Evolutionary conservation across 2,329 filamentous ascomycete species (phyloP), one percentile per base, ranked within the genome.

Genomic region (Monosporascus sp.): DNA sequence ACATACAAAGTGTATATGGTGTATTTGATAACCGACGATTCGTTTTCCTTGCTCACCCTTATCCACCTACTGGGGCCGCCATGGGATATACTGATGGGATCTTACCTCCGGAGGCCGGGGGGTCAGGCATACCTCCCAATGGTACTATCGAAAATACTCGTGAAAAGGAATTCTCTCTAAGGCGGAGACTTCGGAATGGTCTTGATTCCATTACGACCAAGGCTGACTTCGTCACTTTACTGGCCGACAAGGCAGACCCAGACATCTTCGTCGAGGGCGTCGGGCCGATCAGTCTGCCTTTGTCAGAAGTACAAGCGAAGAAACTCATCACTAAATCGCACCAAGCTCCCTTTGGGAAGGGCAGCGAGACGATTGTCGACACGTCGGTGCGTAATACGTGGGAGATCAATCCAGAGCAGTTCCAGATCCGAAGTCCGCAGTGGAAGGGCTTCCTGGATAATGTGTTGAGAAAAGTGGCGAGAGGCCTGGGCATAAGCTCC

Each of bases 361-460:
- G 69, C 1, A 68, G 60, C 22, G 63, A 74, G 8, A 74, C 70
- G 4, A 49, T 73, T 4, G 68, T 75, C 14, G 72, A 77, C 51
- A 68, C 66, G 0, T 39, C 64, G 4, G 70, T 74, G 0, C 66
- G 70, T 3, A 76, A 76, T 11, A 75, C 70, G 0, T 75, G 70
- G 71, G 71, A 79, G 56, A 50, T 79, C 2, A 65, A 73, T 45
- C 58, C 69, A 0, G 38, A 55, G 3, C 65, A 75, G 22, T 75
- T 79, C 51, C 54, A 63, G 4, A 61, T 78, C 15, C 56, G 50
- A 17, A 65, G 69, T 41, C 65, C 68, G 0, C 48, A n/a, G 3
- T 76, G 72, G 72, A n/a, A 55, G 0, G 2, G 1, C 0, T 59
- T 60, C 15, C 9, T 75, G 1, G 5, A 62, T 0, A 11, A n/a